Evolutionary conservation across 169 alveolate species (phyloP).

Genomic region (Fabrea salina): DNA sequence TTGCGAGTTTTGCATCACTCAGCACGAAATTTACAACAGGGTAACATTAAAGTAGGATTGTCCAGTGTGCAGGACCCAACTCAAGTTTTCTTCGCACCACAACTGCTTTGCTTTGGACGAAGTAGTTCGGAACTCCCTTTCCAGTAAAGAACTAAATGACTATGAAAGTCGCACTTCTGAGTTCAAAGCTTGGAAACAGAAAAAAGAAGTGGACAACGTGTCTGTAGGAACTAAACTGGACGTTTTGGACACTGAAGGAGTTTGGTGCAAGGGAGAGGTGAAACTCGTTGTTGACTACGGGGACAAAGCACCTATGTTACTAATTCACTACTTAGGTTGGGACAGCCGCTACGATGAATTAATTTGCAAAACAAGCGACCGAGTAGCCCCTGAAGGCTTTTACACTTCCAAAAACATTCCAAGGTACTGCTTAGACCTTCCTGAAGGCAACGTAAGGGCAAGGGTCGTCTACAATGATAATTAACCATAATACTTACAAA

Average conservation of each 20-base stretch:
- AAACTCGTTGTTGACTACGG: not conserved
- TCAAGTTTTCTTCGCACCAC: not conserved
- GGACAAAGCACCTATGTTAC: not conserved
- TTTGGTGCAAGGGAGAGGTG: constrained; percentile 5
- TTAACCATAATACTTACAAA: not conserved
- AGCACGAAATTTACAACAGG: not conserved
- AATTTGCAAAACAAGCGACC: not conserved
- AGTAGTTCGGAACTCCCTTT: not conserved
- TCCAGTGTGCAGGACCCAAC: not conserved
- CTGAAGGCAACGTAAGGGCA: not conserved
- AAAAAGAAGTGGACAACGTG: not conserved
- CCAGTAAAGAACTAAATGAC: not conserved
- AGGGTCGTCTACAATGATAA: not conserved
- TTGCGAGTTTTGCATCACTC: constrained; percentile 6
- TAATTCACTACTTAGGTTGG: not conserved
- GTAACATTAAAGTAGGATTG: not conserved
- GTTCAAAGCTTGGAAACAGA: not conserved
- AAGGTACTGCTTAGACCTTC: not conserved
- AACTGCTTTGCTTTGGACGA: not conserved
- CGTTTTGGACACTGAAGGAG: constrained; percentile 13
- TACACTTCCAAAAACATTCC: not conserved
- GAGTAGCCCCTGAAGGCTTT: constrained; percentile 3
- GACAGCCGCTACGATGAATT: constrained; percentile 1
- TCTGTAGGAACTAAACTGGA: not conserved
- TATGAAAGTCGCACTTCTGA: not conserved